Conservation (phyloP, 2,329 filamentous ascomycete species). For the Aspergillus sp. region DNA sequence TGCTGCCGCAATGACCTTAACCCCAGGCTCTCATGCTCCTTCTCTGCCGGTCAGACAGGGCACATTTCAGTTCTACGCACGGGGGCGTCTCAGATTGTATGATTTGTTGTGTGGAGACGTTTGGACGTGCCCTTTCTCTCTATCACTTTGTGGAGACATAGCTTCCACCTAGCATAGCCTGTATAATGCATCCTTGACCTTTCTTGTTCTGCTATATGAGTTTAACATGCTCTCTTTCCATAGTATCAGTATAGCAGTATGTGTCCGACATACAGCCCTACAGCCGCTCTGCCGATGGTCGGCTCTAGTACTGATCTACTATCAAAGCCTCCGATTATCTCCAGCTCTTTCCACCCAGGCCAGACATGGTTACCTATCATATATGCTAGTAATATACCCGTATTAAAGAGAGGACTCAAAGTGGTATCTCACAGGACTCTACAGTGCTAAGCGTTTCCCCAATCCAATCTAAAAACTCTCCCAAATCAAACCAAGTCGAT, state of each 20-base stretch:
- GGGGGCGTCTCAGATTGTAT: constrained; percentile 1
- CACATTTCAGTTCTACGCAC: background rate
- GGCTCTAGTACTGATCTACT: too few species aligned
- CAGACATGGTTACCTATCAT: too few species aligned
- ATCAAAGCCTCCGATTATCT: too few species aligned
- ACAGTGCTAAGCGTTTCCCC: too few species aligned
- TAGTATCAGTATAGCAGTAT: background rate
- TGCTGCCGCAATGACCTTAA: constrained; percentile 11
- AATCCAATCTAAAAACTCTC: background rate
- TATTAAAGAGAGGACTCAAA: too few species aligned
- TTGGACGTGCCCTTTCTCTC: background rate
- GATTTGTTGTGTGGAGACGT: background rate
- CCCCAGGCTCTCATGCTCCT: background rate
- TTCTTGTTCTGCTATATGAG: background rate
- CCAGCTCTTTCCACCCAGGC: too few species aligned
- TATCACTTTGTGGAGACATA: background rate
- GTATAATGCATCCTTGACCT: background rate
- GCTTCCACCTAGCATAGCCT: background rate
- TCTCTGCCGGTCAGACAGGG: constrained; percentile 22
- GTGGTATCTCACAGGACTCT: too few species aligned
- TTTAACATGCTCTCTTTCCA: background rate
- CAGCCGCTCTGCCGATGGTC: too few species aligned
- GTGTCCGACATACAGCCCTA: background rate
- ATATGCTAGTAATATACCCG: too few species aligned
- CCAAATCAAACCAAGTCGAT: background rate